A percentile compares a stretch with the other conserved stretches of the same genome.
Conservation (phyloP, 2,329 filamentous ascomycete species). For the Colletotrichum eremochloae region DNA sequence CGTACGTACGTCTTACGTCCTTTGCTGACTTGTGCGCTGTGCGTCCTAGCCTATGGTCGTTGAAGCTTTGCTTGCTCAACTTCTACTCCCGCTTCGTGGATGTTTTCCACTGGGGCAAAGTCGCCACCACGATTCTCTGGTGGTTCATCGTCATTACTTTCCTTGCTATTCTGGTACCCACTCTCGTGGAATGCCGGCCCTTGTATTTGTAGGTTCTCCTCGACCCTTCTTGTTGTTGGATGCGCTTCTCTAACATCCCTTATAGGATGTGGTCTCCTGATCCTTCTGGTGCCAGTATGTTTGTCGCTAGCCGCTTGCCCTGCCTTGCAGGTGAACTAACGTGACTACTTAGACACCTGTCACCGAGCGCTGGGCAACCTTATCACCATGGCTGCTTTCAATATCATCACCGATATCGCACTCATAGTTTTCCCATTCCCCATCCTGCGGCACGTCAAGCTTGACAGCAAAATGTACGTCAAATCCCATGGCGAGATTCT, state of each 20-base stretch:
- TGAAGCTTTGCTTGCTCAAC: conserved; percentile 49
- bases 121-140: conserved; percentile 44
- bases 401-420: conserved; percentile 48
- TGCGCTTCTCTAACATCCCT: background rate
- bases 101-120: conserved; percentile 44
- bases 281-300: conserved; percentile 5
- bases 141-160: conserved; percentile 48
- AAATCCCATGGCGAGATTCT: fast-evolving
- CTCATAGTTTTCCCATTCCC: conserved; percentile 50
- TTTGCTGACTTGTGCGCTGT: conserved; percentile 15
- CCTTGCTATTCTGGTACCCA: conserved; percentile 47
- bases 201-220: conserved; percentile 43
- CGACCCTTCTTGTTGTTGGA: background rate
- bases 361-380: conserved; percentile 48
- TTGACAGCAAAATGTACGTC: conserved; percentile 43
- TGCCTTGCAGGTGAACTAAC: background rate
- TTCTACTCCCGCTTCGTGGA: conserved; percentile 51
- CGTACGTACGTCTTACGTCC: background rate
- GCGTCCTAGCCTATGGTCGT: conserved; percentile 47
- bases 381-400: conserved; percentile 49
- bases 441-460: conserved; percentile 46
- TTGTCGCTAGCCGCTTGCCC: background rate
- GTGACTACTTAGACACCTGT: conserved; percentile 40
- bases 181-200: conserved; percentile 48
- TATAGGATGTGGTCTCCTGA: conserved; percentile 34